phyloP scores from a whole-genome alignment of 2,329 filamentous ascomycete species.

The Colletotrichum noveboracense region DNA sequence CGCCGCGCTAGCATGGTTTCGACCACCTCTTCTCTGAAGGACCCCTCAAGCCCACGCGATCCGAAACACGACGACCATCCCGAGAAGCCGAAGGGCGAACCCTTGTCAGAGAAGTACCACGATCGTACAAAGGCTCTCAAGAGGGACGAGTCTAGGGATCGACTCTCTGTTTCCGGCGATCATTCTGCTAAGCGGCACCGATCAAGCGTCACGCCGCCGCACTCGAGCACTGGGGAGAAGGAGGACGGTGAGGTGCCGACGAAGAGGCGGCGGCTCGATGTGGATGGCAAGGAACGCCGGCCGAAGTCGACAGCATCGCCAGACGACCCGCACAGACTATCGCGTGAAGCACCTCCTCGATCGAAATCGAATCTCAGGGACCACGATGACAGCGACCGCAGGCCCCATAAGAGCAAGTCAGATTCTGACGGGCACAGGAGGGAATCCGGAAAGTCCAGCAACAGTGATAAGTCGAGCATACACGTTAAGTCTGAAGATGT shows the following conservation, averaged over 20 bases:
- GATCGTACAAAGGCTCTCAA: slow-evolving; percentile 67
- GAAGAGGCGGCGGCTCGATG: slow-evolving; percentile 64
- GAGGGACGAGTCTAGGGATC: slow-evolving; percentile 65
- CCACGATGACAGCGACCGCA: slow-evolving; percentile 44
- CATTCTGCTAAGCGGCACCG: slow-evolving; percentile 62
- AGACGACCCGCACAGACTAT: slow-evolving; percentile 44
- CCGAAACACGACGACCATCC: slow-evolving; percentile 50
- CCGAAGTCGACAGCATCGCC: slow-evolving; percentile 47
- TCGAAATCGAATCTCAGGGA: slow-evolving; percentile 39
- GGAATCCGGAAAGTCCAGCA: slow-evolving; percentile 44
- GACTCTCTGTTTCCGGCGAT: slow-evolving; percentile 55
- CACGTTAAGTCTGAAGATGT: slow-evolving; percentile 62
- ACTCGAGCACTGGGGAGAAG: slow-evolving; percentile 56
- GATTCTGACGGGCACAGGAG: slow-evolving; percentile 44
- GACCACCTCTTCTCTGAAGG: slow-evolving; percentile 57
- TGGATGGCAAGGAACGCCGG: slow-evolving; percentile 56
- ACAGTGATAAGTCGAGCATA: slow-evolving; percentile 54
- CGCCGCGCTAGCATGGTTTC: slow-evolving; percentile 64
- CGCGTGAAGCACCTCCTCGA: slow-evolving; percentile 18
- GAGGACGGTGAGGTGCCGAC: slow-evolving; percentile 55
- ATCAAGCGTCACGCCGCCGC: slow-evolving; percentile 63
- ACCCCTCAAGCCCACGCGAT: slow-evolving; percentile 59
- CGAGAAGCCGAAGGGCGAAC: slow-evolving; percentile 52
- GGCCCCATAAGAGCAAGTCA: slow-evolving; percentile 35
- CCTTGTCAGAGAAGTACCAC: slow-evolving; percentile 58